Conservation (phyloP, 306 rosid genomes). For the Vachellia pachyceras region DNA sequence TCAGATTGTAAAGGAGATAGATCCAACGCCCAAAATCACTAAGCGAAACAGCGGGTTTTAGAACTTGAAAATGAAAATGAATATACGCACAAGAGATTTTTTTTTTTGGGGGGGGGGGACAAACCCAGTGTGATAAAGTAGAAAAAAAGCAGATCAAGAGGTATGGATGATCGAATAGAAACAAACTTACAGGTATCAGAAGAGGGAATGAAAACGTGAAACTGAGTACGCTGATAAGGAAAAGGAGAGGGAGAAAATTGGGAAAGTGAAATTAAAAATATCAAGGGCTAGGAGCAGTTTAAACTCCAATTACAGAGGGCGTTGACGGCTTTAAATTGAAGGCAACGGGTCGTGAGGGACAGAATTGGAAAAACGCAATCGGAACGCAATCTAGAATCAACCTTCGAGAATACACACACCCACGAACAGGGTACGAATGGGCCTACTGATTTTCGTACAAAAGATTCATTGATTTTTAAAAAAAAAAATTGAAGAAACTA, state of each 20-base stretch:
- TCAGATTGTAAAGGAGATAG: background rate
- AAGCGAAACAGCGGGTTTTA: background rate
- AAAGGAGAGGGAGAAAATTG: background rate
- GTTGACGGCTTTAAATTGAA: background rate
- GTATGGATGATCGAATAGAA: slow-evolving; percentile 1
- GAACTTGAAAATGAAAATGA: background rate
- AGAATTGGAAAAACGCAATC: background rate
- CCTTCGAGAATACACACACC: too few relatives aligned
- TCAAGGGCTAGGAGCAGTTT: background rate
- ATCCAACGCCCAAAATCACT: background rate
- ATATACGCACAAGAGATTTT: background rate
- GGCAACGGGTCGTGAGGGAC: background rate
- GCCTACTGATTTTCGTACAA: too few relatives aligned
- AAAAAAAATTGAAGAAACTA: too few relatives aligned
- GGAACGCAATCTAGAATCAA: background rate
- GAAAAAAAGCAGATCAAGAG: background rate
- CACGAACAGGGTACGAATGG: too few relatives aligned
- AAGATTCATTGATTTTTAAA: too few relatives aligned
- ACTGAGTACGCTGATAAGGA: background rate
- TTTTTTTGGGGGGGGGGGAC: background rate
- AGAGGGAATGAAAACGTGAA: background rate
- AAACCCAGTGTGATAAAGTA: background rate
- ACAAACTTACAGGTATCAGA: slow-evolving; percentile 15
- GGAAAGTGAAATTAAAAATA: background rate
- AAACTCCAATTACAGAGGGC: background rate